Conservation (phyloP, 2,329 filamentous ascomycete genomes). For the Fusarium pseudocircinatum region DNA sequence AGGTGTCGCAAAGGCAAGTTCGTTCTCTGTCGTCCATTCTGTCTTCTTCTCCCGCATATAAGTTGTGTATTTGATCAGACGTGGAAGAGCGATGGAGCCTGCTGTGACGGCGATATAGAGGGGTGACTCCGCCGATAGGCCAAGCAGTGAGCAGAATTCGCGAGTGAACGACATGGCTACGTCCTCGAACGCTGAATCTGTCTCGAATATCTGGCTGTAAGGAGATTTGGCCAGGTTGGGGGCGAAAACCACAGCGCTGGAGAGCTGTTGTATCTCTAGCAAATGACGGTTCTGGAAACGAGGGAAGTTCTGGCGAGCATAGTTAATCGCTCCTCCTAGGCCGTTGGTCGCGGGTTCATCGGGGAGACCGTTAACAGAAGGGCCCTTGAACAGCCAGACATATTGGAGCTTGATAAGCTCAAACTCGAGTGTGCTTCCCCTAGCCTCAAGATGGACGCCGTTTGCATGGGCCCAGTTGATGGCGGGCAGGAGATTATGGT, state of each 20-base stretch:
- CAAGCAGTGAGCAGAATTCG: conserved; percentile 93
- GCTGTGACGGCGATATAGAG: conserved; percentile 93
- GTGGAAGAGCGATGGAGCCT: conserved; percentile 89
- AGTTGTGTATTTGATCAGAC: conserved; percentile 85
- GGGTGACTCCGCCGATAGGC: conserved; percentile 89
- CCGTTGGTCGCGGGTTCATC: conserved; percentile 62
- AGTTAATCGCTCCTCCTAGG: conserved; percentile 73
- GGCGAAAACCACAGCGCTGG: conserved; percentile 81
- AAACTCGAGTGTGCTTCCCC: conserved; percentile 94
- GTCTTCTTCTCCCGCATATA: conserved; percentile 91
- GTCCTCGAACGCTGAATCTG: conserved; percentile 79
- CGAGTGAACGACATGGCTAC: conserved; percentile 88
- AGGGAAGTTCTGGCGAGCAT: conserved; percentile 78
- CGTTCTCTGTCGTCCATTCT: conserved; percentile 92
- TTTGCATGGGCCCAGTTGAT: conserved; percentile 87
- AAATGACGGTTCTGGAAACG: conserved; percentile 80
- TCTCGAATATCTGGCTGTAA: conserved; percentile 81
- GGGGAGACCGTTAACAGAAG: conserved; percentile 62
- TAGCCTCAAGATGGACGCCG: conserved; percentile 74
- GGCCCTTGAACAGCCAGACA: conserved; percentile 83
- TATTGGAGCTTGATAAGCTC: conserved; percentile 92
- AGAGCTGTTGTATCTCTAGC: conserved; percentile 81
- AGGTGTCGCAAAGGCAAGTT: conserved; percentile 81
- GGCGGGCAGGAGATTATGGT: conserved; percentile 79
- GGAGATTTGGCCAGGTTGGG: conserved; percentile 80